Evolutionary conservation across 352 stramenopile species (phyloP).

Genomic region (Phytopythium cucurbitacearum): DNA sequence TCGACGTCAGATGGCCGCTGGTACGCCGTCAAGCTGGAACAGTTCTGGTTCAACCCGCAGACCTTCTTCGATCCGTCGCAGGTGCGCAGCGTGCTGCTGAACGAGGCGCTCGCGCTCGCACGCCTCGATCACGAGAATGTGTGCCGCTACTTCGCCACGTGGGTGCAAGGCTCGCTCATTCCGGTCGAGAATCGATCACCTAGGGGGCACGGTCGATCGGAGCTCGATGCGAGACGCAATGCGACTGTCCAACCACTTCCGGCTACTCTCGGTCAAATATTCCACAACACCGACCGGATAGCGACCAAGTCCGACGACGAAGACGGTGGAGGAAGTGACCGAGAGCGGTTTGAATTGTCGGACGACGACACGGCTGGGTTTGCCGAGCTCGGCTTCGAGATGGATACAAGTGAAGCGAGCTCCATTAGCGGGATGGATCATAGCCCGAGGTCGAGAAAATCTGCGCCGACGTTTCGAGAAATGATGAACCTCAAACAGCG

Average conservation of each 20-base stretch:
- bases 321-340: not conserved
- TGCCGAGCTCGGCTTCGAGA: conserved; percentile 55
- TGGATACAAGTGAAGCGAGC: conserved; percentile 17
- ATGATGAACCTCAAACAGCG: not conserved
- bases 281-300: not conserved
- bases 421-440: too few relatives aligned
- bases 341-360: not conserved
- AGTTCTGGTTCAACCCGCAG: conserved; percentile 83
- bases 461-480: not conserved
- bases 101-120: conserved; percentile 91
- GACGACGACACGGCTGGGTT: conserved; percentile 14
- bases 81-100: conserved; percentile 89
- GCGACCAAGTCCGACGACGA: conserved; percentile 9
- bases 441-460: too few relatives aligned
- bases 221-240: too few relatives aligned
- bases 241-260: too few relatives aligned
- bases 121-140: conserved; percentile 94
- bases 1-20: conserved; percentile 62
- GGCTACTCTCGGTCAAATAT: too few relatives aligned
- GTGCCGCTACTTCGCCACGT: conserved; percentile 90
- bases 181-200: conserved; percentile 28
- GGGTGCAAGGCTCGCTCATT: conserved; percentile 67
- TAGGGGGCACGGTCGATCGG: not conserved
- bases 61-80: conserved; percentile 71
- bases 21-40: conserved; percentile 79